phyloP scores from a whole-genome alignment of 2,329 filamentous ascomycete genomes.

The Aspergillus pseudoterreus region DNA sequence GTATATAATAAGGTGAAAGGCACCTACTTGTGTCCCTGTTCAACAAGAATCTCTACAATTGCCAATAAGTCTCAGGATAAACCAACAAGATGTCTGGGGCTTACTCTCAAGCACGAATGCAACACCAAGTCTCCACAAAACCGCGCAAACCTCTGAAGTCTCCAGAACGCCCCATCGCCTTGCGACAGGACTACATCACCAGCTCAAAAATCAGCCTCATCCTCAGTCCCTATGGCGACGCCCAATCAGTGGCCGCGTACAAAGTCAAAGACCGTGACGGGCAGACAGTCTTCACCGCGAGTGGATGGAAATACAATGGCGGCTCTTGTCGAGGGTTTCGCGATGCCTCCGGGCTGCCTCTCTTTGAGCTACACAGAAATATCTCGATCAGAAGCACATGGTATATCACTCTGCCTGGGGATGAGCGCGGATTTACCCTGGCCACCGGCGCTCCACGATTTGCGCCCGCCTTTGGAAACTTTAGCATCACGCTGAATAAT shows the following conservation, averaged over 20 bases:
- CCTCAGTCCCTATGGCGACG: slow-evolving; percentile 13
- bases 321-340: slow-evolving; percentile 22
- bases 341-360: slow-evolving; percentile 22
- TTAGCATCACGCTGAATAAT: slow-evolving; percentile 17
- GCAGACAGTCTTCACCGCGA: slow-evolving; percentile 16
- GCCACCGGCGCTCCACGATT: slow-evolving; percentile 10
- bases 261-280: slow-evolving; percentile 17
- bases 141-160: slow-evolving; percentile 16
- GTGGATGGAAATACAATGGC: slow-evolving; percentile 22
- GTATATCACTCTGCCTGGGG: slow-evolving; percentile 13
- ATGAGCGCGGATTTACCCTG: slow-evolving; percentile 4
- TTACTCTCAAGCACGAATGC: slow-evolving; percentile 17
- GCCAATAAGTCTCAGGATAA: not conserved
- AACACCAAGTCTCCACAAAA: slow-evolving; percentile 8
- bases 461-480: slow-evolving; percentile 5
- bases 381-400: slow-evolving; percentile 8
- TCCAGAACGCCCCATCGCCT: slow-evolving; percentile 18
- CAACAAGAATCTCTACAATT: not conserved
- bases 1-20: not conserved
- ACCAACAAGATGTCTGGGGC: not conserved
- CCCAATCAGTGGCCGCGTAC: slow-evolving; percentile 17
- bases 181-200: slow-evolving; percentile 18
- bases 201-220: slow-evolving; percentile 14
- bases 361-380: slow-evolving; percentile 23
- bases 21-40: not conserved